Percentiles rank a stretch among this genome's conserved stretches.
phyloP scores from a whole-genome alignment of 75 land plant species.

The Selaginella tamariscina region DNA sequence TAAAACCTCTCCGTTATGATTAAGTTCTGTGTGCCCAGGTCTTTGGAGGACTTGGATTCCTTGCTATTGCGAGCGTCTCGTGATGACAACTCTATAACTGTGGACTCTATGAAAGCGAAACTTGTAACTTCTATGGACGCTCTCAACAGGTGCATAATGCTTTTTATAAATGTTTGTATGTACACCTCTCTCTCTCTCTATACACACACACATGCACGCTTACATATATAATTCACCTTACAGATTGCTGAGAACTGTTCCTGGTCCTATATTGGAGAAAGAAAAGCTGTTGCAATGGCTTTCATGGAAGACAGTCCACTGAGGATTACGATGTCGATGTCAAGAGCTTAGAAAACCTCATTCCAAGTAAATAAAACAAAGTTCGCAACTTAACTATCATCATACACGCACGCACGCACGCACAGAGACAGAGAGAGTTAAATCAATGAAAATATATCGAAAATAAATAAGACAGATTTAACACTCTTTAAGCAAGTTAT shows the following conservation, averaged over 20 bases:
- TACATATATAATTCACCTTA: constrained; percentile 1
- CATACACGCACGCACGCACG: too few relatives aligned
- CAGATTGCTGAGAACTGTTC: constrained; percentile 84
- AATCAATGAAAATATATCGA: too few relatives aligned
- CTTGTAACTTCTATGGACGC: constrained; percentile 42
- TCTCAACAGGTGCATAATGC: constrained; percentile 70
- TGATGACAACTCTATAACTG: constrained; percentile 46
- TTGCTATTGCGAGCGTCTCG: constrained; percentile 71
- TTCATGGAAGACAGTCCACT: constrained; percentile 23
- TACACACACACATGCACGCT: too few relatives aligned
- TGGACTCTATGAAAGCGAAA: constrained; percentile 55
- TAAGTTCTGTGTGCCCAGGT: constrained; percentile 27
- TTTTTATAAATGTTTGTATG: too few relatives aligned
- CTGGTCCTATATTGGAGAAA: constrained; percentile 51
- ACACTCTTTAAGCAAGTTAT: too few relatives aligned
- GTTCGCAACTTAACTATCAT: too few relatives aligned
- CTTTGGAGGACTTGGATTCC: constrained; percentile 94
- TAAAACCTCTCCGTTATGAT: neutral
- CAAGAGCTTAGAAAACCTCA: neutral
- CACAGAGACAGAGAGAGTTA: too few relatives aligned
- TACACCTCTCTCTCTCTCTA: too few relatives aligned
- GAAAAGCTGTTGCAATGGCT: constrained; percentile 72
- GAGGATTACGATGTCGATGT: neutral
- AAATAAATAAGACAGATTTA: too few relatives aligned
- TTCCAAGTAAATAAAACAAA: too few relatives aligned